phyloP scores from a whole-genome alignment of 768 basidiomycete species.

The Rhodotorula kratochvilovae region DNA sequence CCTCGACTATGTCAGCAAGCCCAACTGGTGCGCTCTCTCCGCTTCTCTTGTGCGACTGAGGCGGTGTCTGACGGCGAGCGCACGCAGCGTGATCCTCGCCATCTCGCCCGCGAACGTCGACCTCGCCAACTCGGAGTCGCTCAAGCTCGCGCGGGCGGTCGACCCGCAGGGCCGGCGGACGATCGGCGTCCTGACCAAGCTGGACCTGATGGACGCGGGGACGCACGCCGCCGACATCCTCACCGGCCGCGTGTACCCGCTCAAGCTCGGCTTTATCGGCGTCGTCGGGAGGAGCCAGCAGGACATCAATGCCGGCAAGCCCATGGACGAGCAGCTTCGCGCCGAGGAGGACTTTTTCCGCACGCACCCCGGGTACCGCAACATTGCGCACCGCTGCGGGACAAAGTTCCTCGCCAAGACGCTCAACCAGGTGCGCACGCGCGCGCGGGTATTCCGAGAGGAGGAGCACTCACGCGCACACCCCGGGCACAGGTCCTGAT shows the following conservation, averaged over 20 bases:
- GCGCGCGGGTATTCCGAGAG: too few relatives aligned
- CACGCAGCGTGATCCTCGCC: slow-evolving; percentile 79
- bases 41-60: neutral
- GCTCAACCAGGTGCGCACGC: slow-evolving; percentile 80
- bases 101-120: slow-evolving; percentile 98
- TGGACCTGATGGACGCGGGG: slow-evolving; percentile 98
- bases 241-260: slow-evolving; percentile 92
- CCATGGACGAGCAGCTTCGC: slow-evolving; percentile 75
- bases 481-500: slow-evolving; percentile 64
- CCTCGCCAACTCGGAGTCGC: slow-evolving; percentile 94
- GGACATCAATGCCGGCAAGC: slow-evolving; percentile 84
- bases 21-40: slow-evolving; percentile 66
- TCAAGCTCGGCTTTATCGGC: slow-evolving; percentile 96
- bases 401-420: slow-evolving; percentile 89
- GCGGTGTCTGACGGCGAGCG: rapidly evolving
- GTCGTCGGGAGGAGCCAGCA: slow-evolving; percentile 97
- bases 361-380: slow-evolving; percentile 83
- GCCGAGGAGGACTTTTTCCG: slow-evolving; percentile 87
- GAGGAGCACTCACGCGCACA: too few relatives aligned
- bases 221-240: slow-evolving; percentile 95
- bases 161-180: slow-evolving; percentile 95
- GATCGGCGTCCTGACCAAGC: slow-evolving; percentile 91
- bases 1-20: slow-evolving; percentile 92
- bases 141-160: slow-evolving; percentile 90
- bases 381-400: slow-evolving; percentile 96